Base-by-base conservation (phyloP, 2,329 filamentous ascomycete species). In the Trichoderma sp. region DNA sequence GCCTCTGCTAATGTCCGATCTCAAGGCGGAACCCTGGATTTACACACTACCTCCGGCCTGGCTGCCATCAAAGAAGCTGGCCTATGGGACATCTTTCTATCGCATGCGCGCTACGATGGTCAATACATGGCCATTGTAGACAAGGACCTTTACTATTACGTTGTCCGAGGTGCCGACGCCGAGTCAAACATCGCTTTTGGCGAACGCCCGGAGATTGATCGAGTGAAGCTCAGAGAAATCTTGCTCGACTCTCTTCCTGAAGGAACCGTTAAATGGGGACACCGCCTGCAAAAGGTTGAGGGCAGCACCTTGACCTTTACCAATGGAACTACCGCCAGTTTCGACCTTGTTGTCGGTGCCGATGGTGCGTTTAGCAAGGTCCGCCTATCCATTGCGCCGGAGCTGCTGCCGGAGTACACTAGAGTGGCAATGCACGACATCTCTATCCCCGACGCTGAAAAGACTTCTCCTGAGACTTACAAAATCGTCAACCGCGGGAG, bases 401-500 rank as follows among this genome's bases (percentile, higher is more conserved):
- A 80, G 26, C 75, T 83, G 3, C 78, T 80, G 73, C 87, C 86
- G 0, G 73, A 78, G 34, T 89, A 85, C 74, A 80, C 83, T 1
- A 84, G 85, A 26, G 79, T 89, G 21, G 83, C 79, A 0, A 76
- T 81, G 65, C 79, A 85, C 60, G 81, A 84, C 57, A 74, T 87
- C 36, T 79, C 77, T 64, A 81, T 86, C 68, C 78, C 80, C 7
- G 80, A 85, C 28, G 81, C 83, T 0, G 81, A 83, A 60, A 77
- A 77, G 0, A 80, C 77, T 8, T 83, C 84, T 0, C 84, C 85
- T 0, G 82, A 83, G 63, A 76, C 88, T 0, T 76, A 80, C 73
- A 79, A 82, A 65, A 76, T 83, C 7, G 82, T 87, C 61, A 86
- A 87, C 65, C 78, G 83, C 5, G 87, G 86, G 14, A 84, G 79